Evolutionary conservation across 768 basidiomycete genomes (phyloP).

Genomic region (Naganishia vishniacii): DNA sequence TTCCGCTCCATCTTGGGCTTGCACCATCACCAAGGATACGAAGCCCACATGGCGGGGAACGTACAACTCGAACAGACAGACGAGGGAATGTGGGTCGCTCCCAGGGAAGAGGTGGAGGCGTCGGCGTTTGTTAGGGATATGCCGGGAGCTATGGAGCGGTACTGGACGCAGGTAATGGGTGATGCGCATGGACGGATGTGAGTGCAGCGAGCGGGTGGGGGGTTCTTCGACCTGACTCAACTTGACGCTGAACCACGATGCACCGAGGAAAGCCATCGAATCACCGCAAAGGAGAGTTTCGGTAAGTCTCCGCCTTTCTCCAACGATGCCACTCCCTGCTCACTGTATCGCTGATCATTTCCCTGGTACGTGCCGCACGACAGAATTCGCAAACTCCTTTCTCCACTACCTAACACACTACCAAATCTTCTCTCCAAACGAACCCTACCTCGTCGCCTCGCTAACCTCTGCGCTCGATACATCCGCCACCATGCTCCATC

Average conservation of each 20-base stretch:
- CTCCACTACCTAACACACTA: constrained; percentile 6
- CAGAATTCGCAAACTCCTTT: constrained; percentile 10
- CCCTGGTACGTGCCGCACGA: too few species aligned
- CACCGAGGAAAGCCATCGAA: neutral
- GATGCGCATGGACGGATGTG: constrained; percentile 17
- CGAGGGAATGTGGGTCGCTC: neutral
- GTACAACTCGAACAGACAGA: neutral
- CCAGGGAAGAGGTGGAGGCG: neutral
- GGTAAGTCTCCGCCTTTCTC: neutral
- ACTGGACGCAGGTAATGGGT: constrained; percentile 8
- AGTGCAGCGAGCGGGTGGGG: too few species aligned
- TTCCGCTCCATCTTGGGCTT: neutral
- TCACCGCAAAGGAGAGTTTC: constrained; percentile 15
- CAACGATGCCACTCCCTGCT: neutral
- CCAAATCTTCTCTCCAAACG: neutral
- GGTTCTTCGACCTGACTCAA: too few species aligned
- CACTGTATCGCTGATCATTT: neutral
- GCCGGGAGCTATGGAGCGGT: neutral
- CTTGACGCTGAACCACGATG: too few species aligned
- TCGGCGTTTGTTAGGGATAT: constrained; percentile 13
- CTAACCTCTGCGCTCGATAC: neutral
- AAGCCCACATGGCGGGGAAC: neutral
- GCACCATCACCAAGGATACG: neutral
- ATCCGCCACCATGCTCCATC: neutral
- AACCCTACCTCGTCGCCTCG: neutral